Base-by-base conservation (phyloP, 2,329 filamentous ascomycete species). In the Seiridium cupressi region DNA sequence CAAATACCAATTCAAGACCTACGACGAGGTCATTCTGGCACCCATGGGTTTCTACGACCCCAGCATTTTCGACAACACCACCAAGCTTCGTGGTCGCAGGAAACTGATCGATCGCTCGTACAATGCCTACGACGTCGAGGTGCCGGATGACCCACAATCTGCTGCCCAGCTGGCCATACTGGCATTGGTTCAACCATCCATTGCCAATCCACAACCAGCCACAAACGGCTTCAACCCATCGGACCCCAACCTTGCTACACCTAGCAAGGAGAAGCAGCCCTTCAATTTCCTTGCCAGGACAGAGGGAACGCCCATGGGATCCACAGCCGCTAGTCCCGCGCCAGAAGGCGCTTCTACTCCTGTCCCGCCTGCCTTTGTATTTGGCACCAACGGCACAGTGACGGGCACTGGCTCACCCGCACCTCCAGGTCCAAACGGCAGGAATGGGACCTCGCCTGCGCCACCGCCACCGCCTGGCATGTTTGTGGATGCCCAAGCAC, bases 1-100 rank as follows among this genome's bases (percentile, higher is more conserved):
- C 64, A 97, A 97, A 75, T 98, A 96, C 75, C 86, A 88, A 46
- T 98, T 97, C 82, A 98, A 98, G 80, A 93, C 91, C 1, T 99
- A 98, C 70, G 95, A 99, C 67, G 95, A 98, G 74, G 90, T 96
- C 31, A 91, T 96, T 67, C 82, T 99, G n/a, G 90, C 95, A 0
- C 90, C 93, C 1, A 92, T 97, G 89, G 93, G 93, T n/a, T 91
- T 93, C 69, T 97, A 96, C 73, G 90, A 94, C 62, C 94, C 95
- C 0, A 80, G 85, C 2, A 89, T 97, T 58, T 97, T 98, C 66
- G 92, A 96, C 71, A 89, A 93, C 68, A 86, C 84, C 35, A 77
- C 84, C 42, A 99, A 99, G 78, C 84, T 98, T 9, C 79, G 83
- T 26, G 89, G 91, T 47, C 87, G 94, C 55, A 86, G 92, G 65